Evolutionary conservation across 306 rosid species (phyloP).

Genomic region (Ochetophila trinervis): DNA sequence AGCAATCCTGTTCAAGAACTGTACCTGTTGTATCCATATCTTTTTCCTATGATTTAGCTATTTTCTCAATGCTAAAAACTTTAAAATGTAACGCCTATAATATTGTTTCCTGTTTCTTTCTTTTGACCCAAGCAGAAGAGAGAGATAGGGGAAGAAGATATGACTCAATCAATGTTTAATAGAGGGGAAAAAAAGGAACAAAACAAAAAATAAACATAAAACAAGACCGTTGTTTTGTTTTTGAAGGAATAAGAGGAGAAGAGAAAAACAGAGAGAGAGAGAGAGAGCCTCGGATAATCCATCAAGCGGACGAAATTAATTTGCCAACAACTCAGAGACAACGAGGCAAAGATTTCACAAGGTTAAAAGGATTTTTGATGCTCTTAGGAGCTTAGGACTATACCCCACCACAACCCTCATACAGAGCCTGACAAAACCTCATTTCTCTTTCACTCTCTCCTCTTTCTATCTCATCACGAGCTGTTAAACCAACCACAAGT

Average conservation of each 20-base stretch:
- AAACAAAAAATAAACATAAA: conserved; percentile 8
- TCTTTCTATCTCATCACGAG: conserved; percentile 76
- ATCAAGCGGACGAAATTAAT: conserved; percentile 36
- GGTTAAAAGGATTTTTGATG: not conserved
- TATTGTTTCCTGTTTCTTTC: conserved; percentile 16
- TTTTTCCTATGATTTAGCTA: conserved; percentile 15
- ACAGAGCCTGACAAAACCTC: conserved; percentile 46
- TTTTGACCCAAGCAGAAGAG: conserved; percentile 9
- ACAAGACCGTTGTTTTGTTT: conserved; percentile 23
- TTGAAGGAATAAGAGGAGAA: conserved; percentile 17
- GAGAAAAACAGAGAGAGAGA: not conserved
- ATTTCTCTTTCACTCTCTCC: conserved; percentile 14
- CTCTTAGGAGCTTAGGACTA: conserved; percentile 9
- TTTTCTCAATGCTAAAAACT: conserved; percentile 9
- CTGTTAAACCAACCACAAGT: conserved; percentile 39
- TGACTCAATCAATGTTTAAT: conserved; percentile 12
- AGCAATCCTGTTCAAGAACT: conserved; percentile 40
- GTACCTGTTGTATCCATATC: conserved; percentile 66
- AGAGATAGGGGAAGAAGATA: conserved; percentile 20
- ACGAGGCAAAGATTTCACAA: conserved; percentile 52
- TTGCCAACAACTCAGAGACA: conserved; percentile 50
- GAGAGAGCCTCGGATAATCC: conserved; percentile 37
- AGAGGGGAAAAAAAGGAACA: conserved; percentile 7
- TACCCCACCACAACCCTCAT: conserved; percentile 26
- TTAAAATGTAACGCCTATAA: conserved; percentile 11